Evolutionary conservation across 208 protist genomes (phyloP), one percentile per base, ranked within the genome.

Genomic region (Porcisia deanei): DNA sequence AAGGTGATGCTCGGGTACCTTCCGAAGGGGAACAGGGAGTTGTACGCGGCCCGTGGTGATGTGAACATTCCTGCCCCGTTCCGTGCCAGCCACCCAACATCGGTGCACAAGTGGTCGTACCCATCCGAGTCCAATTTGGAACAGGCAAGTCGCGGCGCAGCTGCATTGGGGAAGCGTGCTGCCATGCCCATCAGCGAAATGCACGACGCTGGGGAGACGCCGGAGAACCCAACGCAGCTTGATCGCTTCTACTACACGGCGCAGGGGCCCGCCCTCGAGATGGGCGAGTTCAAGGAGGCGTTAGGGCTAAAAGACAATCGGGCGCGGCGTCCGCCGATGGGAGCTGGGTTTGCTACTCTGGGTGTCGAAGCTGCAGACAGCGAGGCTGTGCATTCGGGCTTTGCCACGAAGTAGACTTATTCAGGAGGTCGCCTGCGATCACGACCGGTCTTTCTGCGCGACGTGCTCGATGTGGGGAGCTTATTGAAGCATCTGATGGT

Each of bases 1-100:
- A 97, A 97, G 85, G 83, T 97, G 47, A 93, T 93, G 90, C 89
- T 95, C 25, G 92, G 92, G 9, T 97, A 92, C 67, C 66, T 97
- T 53, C 92, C 92, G 22, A 97, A 97, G 65, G 92, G 92, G 59
- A 97, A 97, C 83, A 83, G 79, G 30, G 91, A 97, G 66, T 75
- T 97, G 22, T 97, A 97, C 81, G 89, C 87, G 14, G 92, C 92
- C 30, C 88, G 92, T 39, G 92, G 92, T 63, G 92, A 97, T 66
- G 92, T 97, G 16, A 88, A 97, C 73, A 79, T 97, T 14, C 84
- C 88, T 2, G 84, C 87, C 1, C 92, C 92, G 22, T 97, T 97
- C 76, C 92, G 92, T 76, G 84, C 90, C 12, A 94, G 89, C 67
- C 92, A 97, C 76, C 82, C 82, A 25, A 97, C 92, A 5, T 93